Evolutionary conservation across 2,329 filamentous ascomycete genomes (phyloP).

Genomic region (Penicillium palitans): DNA sequence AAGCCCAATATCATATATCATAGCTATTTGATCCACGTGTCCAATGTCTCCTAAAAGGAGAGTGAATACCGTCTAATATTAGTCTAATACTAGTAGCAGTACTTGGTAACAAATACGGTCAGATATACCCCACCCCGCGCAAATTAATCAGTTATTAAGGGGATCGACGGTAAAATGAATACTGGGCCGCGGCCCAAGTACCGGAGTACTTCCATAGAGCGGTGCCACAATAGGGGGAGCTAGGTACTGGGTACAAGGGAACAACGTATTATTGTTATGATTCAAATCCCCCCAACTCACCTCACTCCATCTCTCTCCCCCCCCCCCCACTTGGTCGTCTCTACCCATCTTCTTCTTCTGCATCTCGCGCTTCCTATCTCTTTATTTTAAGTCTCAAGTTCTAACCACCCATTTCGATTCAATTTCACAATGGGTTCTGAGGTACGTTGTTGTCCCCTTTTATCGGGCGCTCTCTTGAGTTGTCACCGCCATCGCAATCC

Average conservation of each 20-base stretch:
- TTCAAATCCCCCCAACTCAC: conserved; percentile 20
- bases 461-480: conserved; percentile 35
- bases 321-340: conserved; percentile 28
- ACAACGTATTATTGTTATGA: conserved; percentile 21
- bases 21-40: not conserved
- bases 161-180: conserved; percentile 11
- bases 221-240: conserved; percentile 1
- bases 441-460: conserved; percentile 53
- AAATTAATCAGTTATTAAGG: conserved; percentile 7
- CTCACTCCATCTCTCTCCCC: conserved; percentile 19
- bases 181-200: conserved; percentile 15
- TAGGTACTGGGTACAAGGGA: conserved; percentile 18
- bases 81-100: not conserved
- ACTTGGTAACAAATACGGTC: conserved; percentile 5
- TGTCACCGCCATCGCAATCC: conserved; percentile 30
- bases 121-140: conserved; percentile 8
- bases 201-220: conserved; percentile 5
- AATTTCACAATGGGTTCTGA: conserved; percentile 61
- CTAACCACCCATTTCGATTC: conserved; percentile 49
- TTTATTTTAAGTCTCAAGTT: conserved; percentile 20
- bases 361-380: conserved; percentile 17
- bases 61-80: not conserved
- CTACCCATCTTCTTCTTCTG: conserved; percentile 25
- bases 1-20: not conserved
- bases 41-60: not conserved